Conservation (phyloP, 2,329 filamentous ascomycete genomes). For the Alternaria longipes region DNA sequence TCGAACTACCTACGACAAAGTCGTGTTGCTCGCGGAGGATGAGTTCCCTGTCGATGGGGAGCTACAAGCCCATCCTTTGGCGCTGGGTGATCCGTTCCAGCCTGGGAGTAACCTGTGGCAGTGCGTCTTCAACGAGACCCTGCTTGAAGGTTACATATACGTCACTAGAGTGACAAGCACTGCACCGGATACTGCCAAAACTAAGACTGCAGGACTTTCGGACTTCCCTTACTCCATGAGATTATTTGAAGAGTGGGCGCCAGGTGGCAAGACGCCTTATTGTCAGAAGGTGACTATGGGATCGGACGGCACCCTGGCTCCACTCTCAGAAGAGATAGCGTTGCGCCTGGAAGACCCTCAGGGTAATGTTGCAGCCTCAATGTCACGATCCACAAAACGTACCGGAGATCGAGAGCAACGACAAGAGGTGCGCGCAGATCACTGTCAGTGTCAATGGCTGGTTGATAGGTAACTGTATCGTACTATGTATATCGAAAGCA, state of each 20-base stretch:
- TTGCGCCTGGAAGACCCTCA: conserved; percentile 15
- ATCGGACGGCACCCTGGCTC: conserved; percentile 3
- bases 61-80: background rate
- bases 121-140: conserved; percentile 40
- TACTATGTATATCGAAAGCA: background rate
- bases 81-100: conserved; percentile 16
- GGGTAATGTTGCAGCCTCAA: conserved; percentile 4
- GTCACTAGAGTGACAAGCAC: conserved; percentile 6
- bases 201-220: background rate
- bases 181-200: background rate
- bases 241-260: conserved; percentile 32
- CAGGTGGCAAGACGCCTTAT: conserved; percentile 28
- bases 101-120: conserved; percentile 34
- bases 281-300: conserved; percentile 29
- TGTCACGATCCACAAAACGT: conserved; percentile 1
- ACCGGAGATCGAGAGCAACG: conserved; percentile 4
- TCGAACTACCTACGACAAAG: conserved; percentile 34
- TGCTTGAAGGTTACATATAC: conserved; percentile 38
- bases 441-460: conserved; percentile 36
- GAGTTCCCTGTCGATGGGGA: conserved; percentile 18
- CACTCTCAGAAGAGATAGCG: conserved; percentile 5
- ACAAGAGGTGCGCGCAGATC: background rate
- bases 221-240: conserved; percentile 36
- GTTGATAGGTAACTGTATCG: background rate
- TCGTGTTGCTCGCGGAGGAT: conserved; percentile 29